These are phyloP conservation scores for Umbelopsis isabellina DNA, from an alignment of 192 early-diverging fungal species.

Conservation along the genomic window DNA sequence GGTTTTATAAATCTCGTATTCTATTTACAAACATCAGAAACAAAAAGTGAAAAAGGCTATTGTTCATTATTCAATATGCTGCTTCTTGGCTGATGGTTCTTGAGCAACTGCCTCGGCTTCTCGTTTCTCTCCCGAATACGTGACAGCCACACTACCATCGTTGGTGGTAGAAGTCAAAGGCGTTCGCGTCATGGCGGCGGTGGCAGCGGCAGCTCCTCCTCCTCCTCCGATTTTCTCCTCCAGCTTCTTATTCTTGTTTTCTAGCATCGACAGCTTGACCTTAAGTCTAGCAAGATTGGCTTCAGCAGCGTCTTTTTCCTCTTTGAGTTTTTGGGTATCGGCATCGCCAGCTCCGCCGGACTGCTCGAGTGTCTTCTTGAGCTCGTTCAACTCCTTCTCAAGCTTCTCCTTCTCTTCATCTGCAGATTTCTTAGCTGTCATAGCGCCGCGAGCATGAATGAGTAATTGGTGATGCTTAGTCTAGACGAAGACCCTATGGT, in stretches of 20 bases:
- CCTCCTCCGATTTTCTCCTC: not conserved
- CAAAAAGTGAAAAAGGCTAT: not conserved
- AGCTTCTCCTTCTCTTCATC: slow-evolving; percentile 15
- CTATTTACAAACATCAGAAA: slow-evolving; percentile 15
- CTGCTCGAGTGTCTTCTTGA: not conserved
- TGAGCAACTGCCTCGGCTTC: not conserved
- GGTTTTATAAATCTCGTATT: not conserved
- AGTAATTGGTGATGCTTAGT: slow-evolving; percentile 15
- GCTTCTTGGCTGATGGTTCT: slow-evolving; percentile 13
- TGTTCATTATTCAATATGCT: slow-evolving; percentile 7
- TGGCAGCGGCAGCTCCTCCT: not conserved
- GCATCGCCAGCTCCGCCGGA: not conserved
- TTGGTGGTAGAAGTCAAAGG: slow-evolving; percentile 14
- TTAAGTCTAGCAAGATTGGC: slow-evolving; percentile 8
- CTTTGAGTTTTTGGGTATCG: slow-evolving; percentile 13
- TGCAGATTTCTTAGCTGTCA: slow-evolving; percentile 11
- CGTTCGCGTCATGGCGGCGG: not conserved
- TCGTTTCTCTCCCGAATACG: slow-evolving; percentile 5
- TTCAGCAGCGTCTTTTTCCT: slow-evolving; percentile 13
- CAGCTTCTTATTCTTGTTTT: slow-evolving; percentile 15
- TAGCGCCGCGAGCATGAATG: slow-evolving; percentile 6
- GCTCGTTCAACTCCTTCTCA: slow-evolving; percentile 12
- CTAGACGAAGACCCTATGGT: not conserved
- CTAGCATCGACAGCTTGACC: slow-evolving; percentile 5
- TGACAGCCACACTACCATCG: slow-evolving; percentile 9